Base-by-base conservation (phyloP, 495 filamentous ascomycete genomes). In the Talaromyces ruber region DNA sequence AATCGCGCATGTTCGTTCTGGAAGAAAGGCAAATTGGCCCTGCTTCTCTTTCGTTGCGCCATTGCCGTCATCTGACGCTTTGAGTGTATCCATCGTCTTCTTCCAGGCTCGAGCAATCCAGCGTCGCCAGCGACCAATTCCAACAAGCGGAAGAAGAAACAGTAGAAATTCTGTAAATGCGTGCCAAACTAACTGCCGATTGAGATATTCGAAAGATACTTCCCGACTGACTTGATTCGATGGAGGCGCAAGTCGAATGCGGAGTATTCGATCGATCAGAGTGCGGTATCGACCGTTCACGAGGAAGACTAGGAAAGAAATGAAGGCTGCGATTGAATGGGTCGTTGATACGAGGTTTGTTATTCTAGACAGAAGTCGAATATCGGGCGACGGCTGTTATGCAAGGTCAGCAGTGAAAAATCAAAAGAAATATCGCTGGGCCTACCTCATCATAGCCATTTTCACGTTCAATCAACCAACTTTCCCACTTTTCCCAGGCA, bases 81-180 rank as follows among this genome's bases (percentile, higher is more conserved):
- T 81, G 66, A 94, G 67, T 7, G 86, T 76, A 18, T 83, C 79
- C 66, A 88, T 85, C 2, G 86, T 83, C 68, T 86, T 93, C 57
- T 88, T 84, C 90, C 91, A 95, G 18, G 86, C 86, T 54, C 93
- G 82, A 26, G 86, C 80, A 25, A 97, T 81, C 92, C 93, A 97
- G 58, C 93, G 82, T 58, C 90, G 83, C 94, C 94, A 99, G 62
- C 92, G 82, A 66, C 87, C 88, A 62, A 99, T 93, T 50, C 93
- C 93, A 47, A 99, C 91, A 26, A 99, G 79, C 1, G 94, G 94
- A 4, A 99, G 81, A 11, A 99, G 83, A 71, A 99, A 99, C 6
- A 99, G 84, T 5, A 99, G 81, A 68, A 98, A 98, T 71, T 98
- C 94, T 25, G 94, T 98, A 67, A 98, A 97, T 18, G 94, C 94